These are phyloP conservation scores for Macadamia tetraphylla DNA, from an alignment of 164 flowering plant species.

Conservation along the genomic window DNA sequence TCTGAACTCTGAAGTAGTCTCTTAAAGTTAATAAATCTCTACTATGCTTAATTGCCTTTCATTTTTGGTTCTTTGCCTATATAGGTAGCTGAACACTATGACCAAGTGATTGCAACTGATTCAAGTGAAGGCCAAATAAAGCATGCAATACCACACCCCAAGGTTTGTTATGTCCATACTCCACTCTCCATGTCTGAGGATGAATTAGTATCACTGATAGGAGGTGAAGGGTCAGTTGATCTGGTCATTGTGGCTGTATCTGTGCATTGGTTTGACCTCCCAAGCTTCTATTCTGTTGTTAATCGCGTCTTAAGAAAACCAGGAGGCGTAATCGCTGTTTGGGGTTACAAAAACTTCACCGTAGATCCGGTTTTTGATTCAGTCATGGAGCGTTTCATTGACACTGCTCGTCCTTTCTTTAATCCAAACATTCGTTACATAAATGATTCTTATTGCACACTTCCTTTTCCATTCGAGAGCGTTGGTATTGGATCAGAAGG, in stretches of 20 bases:
- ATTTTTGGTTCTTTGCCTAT: too few relatives aligned
- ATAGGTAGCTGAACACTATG: slow-evolving; percentile 21
- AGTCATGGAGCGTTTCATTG: slow-evolving; percentile 18
- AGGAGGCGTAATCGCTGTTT: slow-evolving; percentile 61
- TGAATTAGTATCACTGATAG: slow-evolving; percentile 12
- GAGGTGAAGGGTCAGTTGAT: slow-evolving; percentile 18
- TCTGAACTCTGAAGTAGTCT: too few relatives aligned
- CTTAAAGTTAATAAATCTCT: too few relatives aligned
- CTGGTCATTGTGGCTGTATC: slow-evolving; percentile 51
- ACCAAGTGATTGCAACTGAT: slow-evolving; percentile 26
- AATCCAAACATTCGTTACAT: slow-evolving; percentile 1
- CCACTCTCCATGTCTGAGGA: slow-evolving; percentile 14
- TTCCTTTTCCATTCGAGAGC: slow-evolving; percentile 26
- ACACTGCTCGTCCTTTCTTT: slow-evolving; percentile 12
- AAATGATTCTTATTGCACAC: slow-evolving; percentile 10
- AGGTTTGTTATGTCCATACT: slow-evolving; percentile 18
- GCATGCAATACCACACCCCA: slow-evolving; percentile 14
- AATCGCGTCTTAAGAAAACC: slow-evolving; percentile 55
- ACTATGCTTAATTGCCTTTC: neutral
- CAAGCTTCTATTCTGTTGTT: slow-evolving; percentile 45
- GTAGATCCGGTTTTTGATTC: slow-evolving; percentile 31
- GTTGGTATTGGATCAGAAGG: slow-evolving; percentile 17
- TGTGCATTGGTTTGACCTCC: slow-evolving; percentile 67
- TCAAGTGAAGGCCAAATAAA: slow-evolving; percentile 15
- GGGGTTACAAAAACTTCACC: slow-evolving; percentile 56